Base-by-base conservation (phyloP, 345 rosid genomes). In the Rhodomyrtus tomentosa region DNA sequence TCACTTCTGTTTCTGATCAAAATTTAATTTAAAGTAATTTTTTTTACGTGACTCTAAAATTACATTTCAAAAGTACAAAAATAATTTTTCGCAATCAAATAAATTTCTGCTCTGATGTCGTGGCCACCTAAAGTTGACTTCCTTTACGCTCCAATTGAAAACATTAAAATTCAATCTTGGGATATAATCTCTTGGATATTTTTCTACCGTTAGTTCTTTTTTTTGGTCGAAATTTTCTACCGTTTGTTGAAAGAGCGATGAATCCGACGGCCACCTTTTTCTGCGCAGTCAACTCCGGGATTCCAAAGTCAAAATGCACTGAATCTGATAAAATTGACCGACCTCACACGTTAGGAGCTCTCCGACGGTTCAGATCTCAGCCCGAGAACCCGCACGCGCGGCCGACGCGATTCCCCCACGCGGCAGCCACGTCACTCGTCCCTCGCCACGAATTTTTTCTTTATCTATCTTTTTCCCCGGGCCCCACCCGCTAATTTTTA, bases 41-140 rank as follows among this genome's bases (percentile, higher is more conserved):
- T 0, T 49, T 49, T 48, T 9, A 48, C 11, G 14, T 11, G 50
- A 1, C 50, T 49, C 14, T 0, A 49, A 49, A 49, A 49, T 0
- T 49, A 49, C 4, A 1, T 2, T 49, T 4, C 0, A 49, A 49
- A 49, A 10, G 14, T 49, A 49, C 3, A 49, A 49, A 49, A 10
- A 49, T 49, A 49, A 49, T 10, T 0, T 11, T 10, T 2, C 3
- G 2, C 3, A 2, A 49, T 0, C 12, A 3, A 49, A 49, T 0
- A 4, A 1, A 49, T 3, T 10, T 49, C 3, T 49, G 4, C 14
- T n/a, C n/a, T n/a, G n/a, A n/a, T n/a, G n/a, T n/a, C n/a, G n/a
- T n/a, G n/a, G n/a, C n/a, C n/a, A n/a, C n/a, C 79, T 36, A 68
- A 36, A 36, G 2, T 38, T 38, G 45, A 2, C 13, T 2, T 38